Conservation (phyloP, 306 rosid genomes). For the Adenanthera pavonina region DNA sequence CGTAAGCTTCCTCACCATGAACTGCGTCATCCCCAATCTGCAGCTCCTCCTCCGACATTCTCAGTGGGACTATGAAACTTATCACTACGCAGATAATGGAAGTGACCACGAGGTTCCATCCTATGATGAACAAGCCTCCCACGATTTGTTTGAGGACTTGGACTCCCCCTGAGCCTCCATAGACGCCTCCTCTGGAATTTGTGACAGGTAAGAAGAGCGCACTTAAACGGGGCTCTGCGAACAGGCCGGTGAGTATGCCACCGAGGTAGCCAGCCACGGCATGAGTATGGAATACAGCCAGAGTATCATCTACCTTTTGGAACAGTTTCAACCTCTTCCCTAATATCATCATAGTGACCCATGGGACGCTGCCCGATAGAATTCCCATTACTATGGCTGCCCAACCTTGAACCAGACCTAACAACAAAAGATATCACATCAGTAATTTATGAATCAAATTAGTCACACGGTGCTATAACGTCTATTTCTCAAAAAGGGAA, state of each 20-base stretch:
- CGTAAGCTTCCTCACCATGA: constrained; percentile 77
- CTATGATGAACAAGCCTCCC: constrained; percentile 54
- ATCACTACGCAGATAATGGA: constrained; percentile 52
- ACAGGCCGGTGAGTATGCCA: constrained; percentile 62
- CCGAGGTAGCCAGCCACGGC: constrained; percentile 67
- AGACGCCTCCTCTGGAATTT: constrained; percentile 49
- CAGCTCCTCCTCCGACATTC: constrained; percentile 67
- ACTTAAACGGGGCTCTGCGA: constrained; percentile 57
- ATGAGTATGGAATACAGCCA: constrained; percentile 68
- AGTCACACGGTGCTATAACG: neutral
- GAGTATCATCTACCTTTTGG: constrained; percentile 61
- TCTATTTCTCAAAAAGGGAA: too few relatives aligned
- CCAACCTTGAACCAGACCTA: constrained; percentile 76
- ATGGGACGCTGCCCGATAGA: constrained; percentile 66
- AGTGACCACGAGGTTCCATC: constrained; percentile 58
- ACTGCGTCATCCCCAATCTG: constrained; percentile 62
- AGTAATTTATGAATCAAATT: neutral
- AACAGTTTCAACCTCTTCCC: constrained; percentile 52
- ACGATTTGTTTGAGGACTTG: constrained; percentile 60
- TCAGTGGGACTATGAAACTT: constrained; percentile 41
- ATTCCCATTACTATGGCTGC: constrained; percentile 69
- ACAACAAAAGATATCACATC: neutral
- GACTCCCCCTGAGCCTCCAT: constrained; percentile 59
- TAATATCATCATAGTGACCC: constrained; percentile 67
- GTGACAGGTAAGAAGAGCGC: constrained; percentile 47